Evolutionary conservation across 164 flowering plant genomes (phyloP), one percentile per base, ranked within the genome.

Genomic region (Vitis amurensis): DNA sequence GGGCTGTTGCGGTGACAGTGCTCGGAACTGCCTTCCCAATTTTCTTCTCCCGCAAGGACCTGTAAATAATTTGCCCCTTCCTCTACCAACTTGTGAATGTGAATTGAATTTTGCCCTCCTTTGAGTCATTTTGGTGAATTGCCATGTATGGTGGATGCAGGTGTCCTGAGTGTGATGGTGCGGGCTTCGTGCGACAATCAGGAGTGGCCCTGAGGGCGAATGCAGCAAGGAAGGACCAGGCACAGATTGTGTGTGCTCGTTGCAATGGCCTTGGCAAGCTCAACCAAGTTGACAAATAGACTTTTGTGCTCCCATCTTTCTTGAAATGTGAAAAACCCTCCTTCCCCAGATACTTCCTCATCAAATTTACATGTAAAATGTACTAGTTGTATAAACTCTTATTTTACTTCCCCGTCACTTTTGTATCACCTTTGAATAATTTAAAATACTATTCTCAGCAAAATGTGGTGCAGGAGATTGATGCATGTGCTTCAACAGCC

Each of bases 91-190:
- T 31, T 31, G 44, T 31, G 44, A 31, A 31, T 31, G 44, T 31
- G 44, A 31, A 31, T 31, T 31, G 44, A 31, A 2, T 31, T 6
- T 31, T 4, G 0, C 44, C 44, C 7, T 31, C 0, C 7, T 31
- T 31, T 31, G 44, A 31, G 44, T 31, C 44, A 31, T 31, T 31
- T 6, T 29, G 12, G 13, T 60, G 63, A 11, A 11, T 29, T 31
- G 44, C 44, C 7, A 4, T 31, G 7, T 55, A 9, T 50, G 62
- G 16, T 11, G 11, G 7, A 15, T 8, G 44, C 75, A 92, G 99
- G 78, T 95, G 98, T 68, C 99, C 99, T 1, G 97, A 91, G 69
- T 95, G 98, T 44, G 99, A 95, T 61, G 99, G 99, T 4, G 99
- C 99, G 0, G 99, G 98, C 1, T 93, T 91, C 50, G 87, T 95